Percentiles rank a stretch among this genome's conserved stretches.
phyloP scores from a whole-genome alignment of 1,284 basidiomycete species.

The Earliella scabrosa region DNA sequence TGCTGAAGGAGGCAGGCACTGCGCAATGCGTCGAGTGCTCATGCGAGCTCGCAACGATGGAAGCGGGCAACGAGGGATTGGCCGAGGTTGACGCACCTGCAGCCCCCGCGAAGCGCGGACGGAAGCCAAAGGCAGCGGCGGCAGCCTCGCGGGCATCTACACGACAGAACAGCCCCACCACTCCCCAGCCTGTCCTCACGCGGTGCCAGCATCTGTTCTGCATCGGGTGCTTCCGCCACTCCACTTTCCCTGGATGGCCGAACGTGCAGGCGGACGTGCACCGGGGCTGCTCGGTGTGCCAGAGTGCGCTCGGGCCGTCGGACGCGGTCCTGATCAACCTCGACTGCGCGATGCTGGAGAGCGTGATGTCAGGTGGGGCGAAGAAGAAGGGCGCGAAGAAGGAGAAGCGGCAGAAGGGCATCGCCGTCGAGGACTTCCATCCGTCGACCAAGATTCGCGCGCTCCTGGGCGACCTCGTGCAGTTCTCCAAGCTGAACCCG shows the following conservation, averaged over 20 bases:
- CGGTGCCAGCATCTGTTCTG: conserved; percentile 96
- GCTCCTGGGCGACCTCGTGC: conserved; percentile 75
- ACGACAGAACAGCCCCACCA: conserved; percentile 68
- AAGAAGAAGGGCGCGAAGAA: conserved; percentile 73
- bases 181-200: conserved; percentile 74
- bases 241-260: conserved; percentile 82
- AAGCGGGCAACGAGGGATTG: conserved; percentile 51
- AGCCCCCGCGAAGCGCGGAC: conserved; percentile 58
- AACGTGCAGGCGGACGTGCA: conserved; percentile 59
- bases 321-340: conserved; percentile 83
- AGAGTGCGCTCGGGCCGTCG: conserved; percentile 57
- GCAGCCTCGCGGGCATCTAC: conserved; percentile 64
- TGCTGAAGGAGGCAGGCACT: conserved; percentile 85
- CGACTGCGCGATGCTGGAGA: conserved; percentile 47
- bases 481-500: conserved; percentile 79
- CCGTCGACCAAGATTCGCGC: conserved; percentile 88
- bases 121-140: conserved; percentile 56
- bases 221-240: conserved; percentile 76
- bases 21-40: conserved; percentile 90
- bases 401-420: conserved; percentile 71
- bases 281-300: conserved; percentile 78
- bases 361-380: conserved; percentile 27
- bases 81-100: conserved; percentile 55
- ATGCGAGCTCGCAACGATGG: conserved; percentile 64
- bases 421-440: conserved; percentile 61